Evolutionary conservation across 2,329 filamentous ascomycete species (phyloP), one percentile per base, ranked within the genome.

Genomic region (Ophiognomonia clavigignenti-juglandacearum): DNA sequence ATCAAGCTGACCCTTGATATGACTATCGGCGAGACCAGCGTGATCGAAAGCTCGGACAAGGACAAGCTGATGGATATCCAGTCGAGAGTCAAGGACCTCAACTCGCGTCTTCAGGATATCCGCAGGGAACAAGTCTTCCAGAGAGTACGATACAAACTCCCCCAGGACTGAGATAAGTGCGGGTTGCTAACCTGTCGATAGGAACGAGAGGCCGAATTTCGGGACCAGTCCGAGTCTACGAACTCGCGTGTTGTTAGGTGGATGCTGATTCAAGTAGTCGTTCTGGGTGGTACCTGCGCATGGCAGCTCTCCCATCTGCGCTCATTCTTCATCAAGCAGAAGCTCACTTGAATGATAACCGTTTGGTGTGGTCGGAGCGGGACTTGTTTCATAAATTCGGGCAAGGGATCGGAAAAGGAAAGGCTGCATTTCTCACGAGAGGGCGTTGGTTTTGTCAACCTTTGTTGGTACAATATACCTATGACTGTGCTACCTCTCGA

Each of bases 321-420:
- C 58, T 86, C 88, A 39, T 98, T 98, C 80, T 98, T 98, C 75
- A 98, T 98, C 76, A 98, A 98, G 80, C 92, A 97, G 75, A 98
- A 98, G 79, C 83, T 98, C 66, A 97, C 93, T 51, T 98, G 35
- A 39, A 31, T 34, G n/a, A 9, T 18, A 11, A 19, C 26, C 18
- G 23, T 19, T 14, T 38, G 29, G 4, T 52, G 40, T 10, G 6
- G 24, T 45, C 43, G 52, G 42, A 41, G 35, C 35, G 46, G 42
- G 41, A 35, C 37, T 9, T 31, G 24, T 40, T 32, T 48, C 20
- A 45, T 45, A 45, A 40, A 29, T 19, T 37, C 22, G 40, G 16
- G 32, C 22, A 23, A 20, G 45, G 27, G 20, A 45, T 27, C 31
- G 38, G 37, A 31, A 16, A 14, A 16, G 44, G 22, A 51, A 48